Conservation (phyloP, 2,329 filamentous ascomycete genomes). For the Botrytis hyacinthi region DNA sequence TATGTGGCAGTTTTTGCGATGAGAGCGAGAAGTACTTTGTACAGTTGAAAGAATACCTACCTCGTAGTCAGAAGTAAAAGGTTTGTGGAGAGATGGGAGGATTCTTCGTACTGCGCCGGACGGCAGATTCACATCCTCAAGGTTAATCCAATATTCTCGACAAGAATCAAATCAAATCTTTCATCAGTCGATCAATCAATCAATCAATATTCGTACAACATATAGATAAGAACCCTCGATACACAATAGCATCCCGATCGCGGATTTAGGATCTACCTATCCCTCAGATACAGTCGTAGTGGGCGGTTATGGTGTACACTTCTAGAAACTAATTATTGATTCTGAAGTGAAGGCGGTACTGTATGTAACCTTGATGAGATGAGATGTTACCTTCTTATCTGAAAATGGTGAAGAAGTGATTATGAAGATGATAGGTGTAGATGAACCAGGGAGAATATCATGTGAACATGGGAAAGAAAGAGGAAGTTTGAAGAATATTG, state of each 20-base stretch:
- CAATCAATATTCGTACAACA: neutral
- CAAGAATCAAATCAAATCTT: neutral
- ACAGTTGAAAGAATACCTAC: neutral
- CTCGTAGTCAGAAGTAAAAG: neutral
- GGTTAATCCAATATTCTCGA: neutral
- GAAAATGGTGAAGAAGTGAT: neutral
- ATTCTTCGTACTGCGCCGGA: neutral
- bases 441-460: neutral
- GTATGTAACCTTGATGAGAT: neutral
- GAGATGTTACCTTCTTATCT: neutral
- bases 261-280: neutral
- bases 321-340: neutral
- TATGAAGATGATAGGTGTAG: neutral
- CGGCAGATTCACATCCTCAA: neutral
- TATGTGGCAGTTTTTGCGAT: neutral
- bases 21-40: neutral
- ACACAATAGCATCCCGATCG: neutral
- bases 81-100: neutral
- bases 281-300: neutral
- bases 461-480: neutral
- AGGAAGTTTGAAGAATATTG: neutral
- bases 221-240: neutral
- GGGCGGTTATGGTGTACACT: neutral
- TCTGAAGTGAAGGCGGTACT: neutral
- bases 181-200: too few species aligned